These are phyloP conservation scores for Xylariomycetidae sp. DNA, from an alignment of 2,329 filamentous ascomycete species.

Conservation along the genomic window DNA sequence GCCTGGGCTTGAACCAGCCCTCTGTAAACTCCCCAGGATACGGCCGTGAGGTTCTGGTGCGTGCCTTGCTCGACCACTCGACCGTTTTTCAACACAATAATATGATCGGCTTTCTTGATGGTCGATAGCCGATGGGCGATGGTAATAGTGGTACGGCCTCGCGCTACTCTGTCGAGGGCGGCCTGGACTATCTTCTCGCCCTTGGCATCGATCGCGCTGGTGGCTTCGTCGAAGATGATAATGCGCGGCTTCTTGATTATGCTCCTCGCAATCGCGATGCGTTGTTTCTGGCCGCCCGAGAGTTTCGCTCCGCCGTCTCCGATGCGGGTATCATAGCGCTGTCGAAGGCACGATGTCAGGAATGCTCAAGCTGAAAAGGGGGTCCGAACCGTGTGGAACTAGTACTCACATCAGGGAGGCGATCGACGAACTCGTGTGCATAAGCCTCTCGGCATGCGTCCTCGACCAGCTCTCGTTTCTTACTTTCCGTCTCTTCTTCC, in stretches of 20 bases:
- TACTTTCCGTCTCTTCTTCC: conserved; percentile 42
- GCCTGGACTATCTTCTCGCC: conserved; percentile 48
- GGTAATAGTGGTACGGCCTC: conserved; percentile 60
- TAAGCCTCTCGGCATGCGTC: conserved; percentile 60
- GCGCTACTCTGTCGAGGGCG: conserved; percentile 57
- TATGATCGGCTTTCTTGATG: conserved; percentile 70
- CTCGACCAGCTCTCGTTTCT: conserved; percentile 51
- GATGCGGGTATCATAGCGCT: conserved; percentile 62
- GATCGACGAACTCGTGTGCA: conserved; percentile 61
- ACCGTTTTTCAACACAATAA: conserved; percentile 76
- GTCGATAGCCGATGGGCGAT: conserved; percentile 71
- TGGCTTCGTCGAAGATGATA: conserved; percentile 66
- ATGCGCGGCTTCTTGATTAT: conserved; percentile 58
- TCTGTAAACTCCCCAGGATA: conserved; percentile 10
- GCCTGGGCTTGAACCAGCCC: conserved; percentile 15
- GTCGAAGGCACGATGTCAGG: too few relatives aligned
- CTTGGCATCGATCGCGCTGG: conserved; percentile 58
- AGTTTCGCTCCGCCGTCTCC: conserved; percentile 60
- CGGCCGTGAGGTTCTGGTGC: conserved; percentile 12
- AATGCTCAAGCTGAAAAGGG: too few relatives aligned
- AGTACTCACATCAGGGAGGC: conserved; percentile 59
- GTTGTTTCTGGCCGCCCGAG: conserved; percentile 66
- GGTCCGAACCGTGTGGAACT: too few relatives aligned
- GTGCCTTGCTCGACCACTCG: conserved; percentile 51
- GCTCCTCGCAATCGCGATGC: conserved; percentile 61